Evolutionary conservation across 139 green algal species (phyloP), one percentile per base, ranked within the genome.

Genomic region (Picochlorum costavermella): DNA sequence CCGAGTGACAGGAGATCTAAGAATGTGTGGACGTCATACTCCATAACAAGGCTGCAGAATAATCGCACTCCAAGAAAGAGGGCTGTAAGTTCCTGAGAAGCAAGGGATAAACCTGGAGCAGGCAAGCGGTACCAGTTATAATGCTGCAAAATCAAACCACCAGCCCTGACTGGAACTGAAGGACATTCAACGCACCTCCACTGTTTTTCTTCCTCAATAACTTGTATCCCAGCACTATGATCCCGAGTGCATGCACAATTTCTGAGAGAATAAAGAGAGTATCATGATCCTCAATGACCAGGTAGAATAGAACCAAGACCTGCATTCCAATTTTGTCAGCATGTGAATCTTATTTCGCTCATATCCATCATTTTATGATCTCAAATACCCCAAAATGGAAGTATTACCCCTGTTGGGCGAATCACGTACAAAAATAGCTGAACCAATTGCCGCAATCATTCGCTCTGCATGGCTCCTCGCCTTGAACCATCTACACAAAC

Each of bases 21-120:
- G 8, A 98, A 36, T 3, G 94, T 98, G 81, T 99, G 93, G 56
- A 98, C 92, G 76, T 99, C 93, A 70, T 97, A 96, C 82, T 98
- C 93, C 93, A 98, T 98, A 81, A 97, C 90, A 70, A 98, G 90
- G 74, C 85, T 95, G 83, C 86, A 94, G 75, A 95, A 91, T 3
- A 98, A 76, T 30, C 92, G 77, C n/a, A 96, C 79, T 16, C 64
- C 69, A 37, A 98, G 74, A 66, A 98, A 98, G 1, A 88, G 74
- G 2, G 77, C 85, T n/a, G 91, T 98, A 9, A 98, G 76, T 56
- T 95, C 78, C 61, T 98, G 92, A 11, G 83, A 88, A 45, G 88
- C 80, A 30, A 96, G 63, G 2, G 90, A 97, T 36, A 98, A 72
- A 16, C 92, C 92, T 87, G 82, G 65, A 62, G 3, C 33, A 40